Conservation (phyloP, 371 early-diverging fungal species). For the Gilbertella persicaria region DNA sequence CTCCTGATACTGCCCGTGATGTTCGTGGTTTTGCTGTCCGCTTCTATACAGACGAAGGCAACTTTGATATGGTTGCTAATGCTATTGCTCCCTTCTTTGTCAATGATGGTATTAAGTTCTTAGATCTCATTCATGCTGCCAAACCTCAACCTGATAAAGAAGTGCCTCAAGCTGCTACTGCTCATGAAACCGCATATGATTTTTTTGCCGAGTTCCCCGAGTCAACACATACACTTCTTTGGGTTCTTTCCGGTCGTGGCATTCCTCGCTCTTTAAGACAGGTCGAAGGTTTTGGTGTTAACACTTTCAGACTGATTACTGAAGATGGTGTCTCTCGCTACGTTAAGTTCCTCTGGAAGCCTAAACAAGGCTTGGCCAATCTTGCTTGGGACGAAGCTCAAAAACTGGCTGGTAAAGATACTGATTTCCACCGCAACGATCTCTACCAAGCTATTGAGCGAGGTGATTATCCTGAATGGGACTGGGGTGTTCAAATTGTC, state of each 20-base stretch:
- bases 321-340: conserved; percentile 41
- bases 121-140: conserved; percentile 53
- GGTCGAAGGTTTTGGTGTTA: conserved; percentile 47
- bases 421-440: conserved; percentile 53
- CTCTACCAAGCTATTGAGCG: conserved; percentile 44
- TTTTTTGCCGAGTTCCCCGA: conserved; percentile 52
- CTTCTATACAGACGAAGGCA: conserved; percentile 65
- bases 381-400: conserved; percentile 55
- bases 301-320: conserved; percentile 53
- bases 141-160: conserved; percentile 54
- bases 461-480: conserved; percentile 56
- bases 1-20: conserved; percentile 58
- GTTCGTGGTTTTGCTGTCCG: conserved; percentile 62
- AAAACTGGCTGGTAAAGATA: conserved; percentile 50
- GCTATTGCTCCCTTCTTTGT: conserved; percentile 50
- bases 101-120: conserved; percentile 51
- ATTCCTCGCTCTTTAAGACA: conserved; percentile 45
- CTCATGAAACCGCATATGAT: conserved; percentile 54
- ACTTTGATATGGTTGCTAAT: conserved; percentile 55
- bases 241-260: conserved; percentile 49
- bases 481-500: conserved; percentile 52
- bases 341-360: conserved; percentile 58
- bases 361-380: conserved; percentile 42
- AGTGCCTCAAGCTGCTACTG: conserved; percentile 50
- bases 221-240: conserved; percentile 43